Conservation (phyloP, 371 early-diverging fungal species). For the Batrachochytrium dendrobatidis region DNA sequence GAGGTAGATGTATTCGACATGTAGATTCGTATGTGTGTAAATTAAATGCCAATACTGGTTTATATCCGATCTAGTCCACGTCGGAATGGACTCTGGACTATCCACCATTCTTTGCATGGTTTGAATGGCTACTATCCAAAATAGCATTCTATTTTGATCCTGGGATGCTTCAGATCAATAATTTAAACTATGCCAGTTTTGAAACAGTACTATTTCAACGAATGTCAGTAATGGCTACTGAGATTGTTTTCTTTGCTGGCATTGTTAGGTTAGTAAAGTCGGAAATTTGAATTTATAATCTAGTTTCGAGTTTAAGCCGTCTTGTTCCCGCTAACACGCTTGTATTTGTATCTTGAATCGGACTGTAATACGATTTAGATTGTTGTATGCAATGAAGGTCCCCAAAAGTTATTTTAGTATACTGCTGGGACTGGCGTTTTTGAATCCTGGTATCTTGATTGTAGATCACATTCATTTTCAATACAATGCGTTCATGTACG, state of each 20-base stretch:
- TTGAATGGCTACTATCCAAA: conserved; percentile 70
- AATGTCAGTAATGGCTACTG: conserved; percentile 70
- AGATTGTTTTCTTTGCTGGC: conserved; percentile 67
- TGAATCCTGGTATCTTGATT: conserved; percentile 74
- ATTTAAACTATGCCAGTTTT: conserved; percentile 57
- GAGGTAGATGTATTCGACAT: not conserved
- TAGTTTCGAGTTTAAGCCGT: not conserved
- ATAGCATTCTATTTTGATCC: conserved; percentile 61
- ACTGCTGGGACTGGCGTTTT: conserved; percentile 47
- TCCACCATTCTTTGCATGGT: conserved; percentile 96
- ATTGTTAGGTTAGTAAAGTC: conserved; percentile 44
- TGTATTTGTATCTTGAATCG: too few relatives aligned
- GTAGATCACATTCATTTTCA: conserved; percentile 85
- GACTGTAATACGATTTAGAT: not conserved
- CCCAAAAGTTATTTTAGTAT: not conserved
- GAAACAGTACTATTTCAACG: conserved; percentile 81
- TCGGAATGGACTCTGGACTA: conserved; percentile 96
- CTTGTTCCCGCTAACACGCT: too few relatives aligned
- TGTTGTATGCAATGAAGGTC: not conserved
- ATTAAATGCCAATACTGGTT: not conserved
- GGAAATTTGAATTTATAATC: not conserved
- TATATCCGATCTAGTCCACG: conserved; percentile 37
- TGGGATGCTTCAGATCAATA: conserved; percentile 64
- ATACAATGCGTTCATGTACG: conserved; percentile 92
- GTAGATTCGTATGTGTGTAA: not conserved